These are phyloP conservation scores for Magnusiomyces sp. DNA, from an alignment of 1,139 yeast species.

Conservation along the genomic window DNA sequence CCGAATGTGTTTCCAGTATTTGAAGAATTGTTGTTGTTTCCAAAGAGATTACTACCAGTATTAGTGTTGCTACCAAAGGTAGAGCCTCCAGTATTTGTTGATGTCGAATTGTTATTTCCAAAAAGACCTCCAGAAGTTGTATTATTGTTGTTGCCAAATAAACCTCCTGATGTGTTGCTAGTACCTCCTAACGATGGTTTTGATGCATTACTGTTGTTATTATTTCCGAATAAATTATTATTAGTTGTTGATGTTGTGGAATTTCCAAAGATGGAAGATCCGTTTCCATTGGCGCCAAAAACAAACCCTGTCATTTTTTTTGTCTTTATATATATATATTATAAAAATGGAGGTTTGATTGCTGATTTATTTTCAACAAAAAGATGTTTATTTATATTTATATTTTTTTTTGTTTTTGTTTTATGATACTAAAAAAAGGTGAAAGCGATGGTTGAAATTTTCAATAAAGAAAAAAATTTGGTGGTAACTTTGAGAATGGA, in stretches of 20 bases:
- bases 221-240: constrained; percentile 7
- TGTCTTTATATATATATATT: no score
- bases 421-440: background rate
- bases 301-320: constrained; percentile 1
- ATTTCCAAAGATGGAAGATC: background rate
- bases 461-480: no score
- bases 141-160: constrained; percentile 19
- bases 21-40: constrained; percentile 6
- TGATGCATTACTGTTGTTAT: background rate
- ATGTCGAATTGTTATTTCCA: constrained; percentile 16
- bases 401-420: no score
- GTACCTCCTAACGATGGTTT: background rate
- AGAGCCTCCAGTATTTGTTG: constrained; percentile 25
- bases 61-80: constrained; percentile 10
- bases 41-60: constrained; percentile 5
- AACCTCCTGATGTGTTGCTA: constrained; percentile 2
- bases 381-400: background rate
- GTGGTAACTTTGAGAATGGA: no score
- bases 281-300: background rate
- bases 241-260: constrained; percentile 1
- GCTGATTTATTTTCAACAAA: background rate
- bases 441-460: no score
- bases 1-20: constrained; percentile 19
- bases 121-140: constrained; percentile 14
- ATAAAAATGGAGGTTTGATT: no score